Base-by-base conservation (phyloP, 208 protist species). In the Lotmaria passim region DNA sequence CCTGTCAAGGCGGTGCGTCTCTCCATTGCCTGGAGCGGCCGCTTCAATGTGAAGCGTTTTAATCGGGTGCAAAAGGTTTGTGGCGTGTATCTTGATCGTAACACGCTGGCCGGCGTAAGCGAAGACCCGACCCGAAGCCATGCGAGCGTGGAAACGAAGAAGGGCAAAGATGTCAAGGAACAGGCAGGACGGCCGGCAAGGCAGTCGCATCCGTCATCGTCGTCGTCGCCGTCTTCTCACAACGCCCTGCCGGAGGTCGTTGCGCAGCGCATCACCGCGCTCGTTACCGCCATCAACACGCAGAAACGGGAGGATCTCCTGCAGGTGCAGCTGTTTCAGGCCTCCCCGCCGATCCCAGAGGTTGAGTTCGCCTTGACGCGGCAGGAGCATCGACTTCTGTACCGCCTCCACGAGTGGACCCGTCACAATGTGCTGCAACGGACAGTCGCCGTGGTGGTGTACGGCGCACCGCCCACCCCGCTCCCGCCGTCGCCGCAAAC, bases 21-120 rank as follows among this genome's bases (percentile, higher is more conserved):
- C 15, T 96, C 91, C 15, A 83, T 94, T 24, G 87, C 85, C 39
- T 96, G 91, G 89, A 84, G 83, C 31, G 89, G 91, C 3, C 88
- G 91, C 43, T 94, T 96, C 56, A 81, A 93, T 53, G 85, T 93
- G 23, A 59, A 56, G 14, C 81, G 65, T 30, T 96, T 96, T 43
- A 63, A 81, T 33, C 73, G 80, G 28, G 76, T 86, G 53, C 82
- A 84, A 66, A 93, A 93, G 72, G 91, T 94, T 15, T 94, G 89
- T 31, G 89, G 91, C 6, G 89, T 96, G 34, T 72, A 48, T 34
- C 24, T 93, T 7, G 70, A 78, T 41, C 55, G 80, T 6, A 51
- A 48, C 6, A 28, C 51, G 19, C 55, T 83, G n/a, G 47, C 41
- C 0, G 15, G 17, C 10, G n/a, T 21, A 14, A 17, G 19, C 30